Base-by-base conservation (phyloP, 805 yeast species). In the Aciculoconidium aculeatum region DNA sequence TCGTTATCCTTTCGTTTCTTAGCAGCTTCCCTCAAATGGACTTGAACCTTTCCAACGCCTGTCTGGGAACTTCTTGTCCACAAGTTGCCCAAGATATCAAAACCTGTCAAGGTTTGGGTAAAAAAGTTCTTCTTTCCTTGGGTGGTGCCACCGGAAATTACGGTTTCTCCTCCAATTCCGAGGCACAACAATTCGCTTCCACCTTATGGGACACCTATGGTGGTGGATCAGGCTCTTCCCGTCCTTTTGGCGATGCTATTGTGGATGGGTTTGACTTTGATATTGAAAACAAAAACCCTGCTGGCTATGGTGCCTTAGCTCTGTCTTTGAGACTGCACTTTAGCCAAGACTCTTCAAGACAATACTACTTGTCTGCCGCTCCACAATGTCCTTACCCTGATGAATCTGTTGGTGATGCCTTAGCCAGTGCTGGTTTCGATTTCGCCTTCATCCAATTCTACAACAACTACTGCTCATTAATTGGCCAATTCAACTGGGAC, bases 351-450 rank as follows among this genome's bases (percentile, higher is more conserved):
- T 4, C 41, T 11, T 65, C 80, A 25, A 81, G 77, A 55, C 44
- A 57, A 16, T 83, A 77, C 61, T 83, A 79, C 52, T 61, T 86
- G 25, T 76, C 94, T 30, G 95, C 95, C 41, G 90, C 96, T 39
- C 96, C 96, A 12, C 95, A 86, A 61, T 88, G 96, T 62, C 80
- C 76, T 15, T 81, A 77, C 53, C 95, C 95, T 11, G 96, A 87
- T 60, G 78, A 40, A 7, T 42, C 45, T 15, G 40, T 52, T 12
- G 53, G 54, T 12, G 44, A 39, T 12, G 37, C 51, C 14, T 37
- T 57, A 25, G 31, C 40, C 73, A 27, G 69, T 55, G 76, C 84
- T 7, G 64, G 72, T 21, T 65, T 87, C 41, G 95, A 87, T 57
- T 85, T 76, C 53, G 81, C 85, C 4, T 85, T 83, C 50, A 70